A percentile compares a stretch with the other conserved stretches of the same genome.
Evolutionary conservation across 2,329 filamentous ascomycete species (phyloP).

Genomic region (Arthroderma uncinatum): DNA sequence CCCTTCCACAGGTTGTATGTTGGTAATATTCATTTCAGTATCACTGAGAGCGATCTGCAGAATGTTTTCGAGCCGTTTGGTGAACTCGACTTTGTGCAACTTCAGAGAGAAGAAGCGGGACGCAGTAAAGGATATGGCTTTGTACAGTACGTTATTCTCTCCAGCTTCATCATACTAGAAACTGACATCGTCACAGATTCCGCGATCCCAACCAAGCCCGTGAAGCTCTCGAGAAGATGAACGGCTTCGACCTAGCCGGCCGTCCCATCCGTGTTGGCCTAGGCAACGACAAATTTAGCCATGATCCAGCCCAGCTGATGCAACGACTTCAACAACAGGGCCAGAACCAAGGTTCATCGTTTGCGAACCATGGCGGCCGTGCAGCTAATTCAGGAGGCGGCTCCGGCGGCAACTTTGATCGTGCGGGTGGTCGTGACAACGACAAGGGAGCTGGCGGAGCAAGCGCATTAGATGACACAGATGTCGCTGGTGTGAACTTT

Average conservation of each 20-base stretch:
- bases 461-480: constrained; percentile 91
- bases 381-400: constrained; percentile 66
- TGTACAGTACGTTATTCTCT: constrained; percentile 67
- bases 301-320: constrained; percentile 75
- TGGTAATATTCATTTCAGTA: constrained; percentile 98
- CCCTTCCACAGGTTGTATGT: constrained; percentile 98
- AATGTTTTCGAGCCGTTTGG: constrained; percentile 97
- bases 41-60: constrained; percentile 89
- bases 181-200: constrained; percentile 48
- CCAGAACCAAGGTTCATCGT: constrained; percentile 70
- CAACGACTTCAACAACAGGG: constrained; percentile 81
- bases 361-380: constrained; percentile 80
- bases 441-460: constrained; percentile 81
- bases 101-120: constrained; percentile 89
- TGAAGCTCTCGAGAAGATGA: constrained; percentile 97
- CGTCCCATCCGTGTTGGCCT: constrained; percentile 96
- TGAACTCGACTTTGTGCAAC: constrained; percentile 91
- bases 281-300: constrained; percentile 99
- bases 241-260: constrained; percentile 94
- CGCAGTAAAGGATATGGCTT: constrained; percentile 94
- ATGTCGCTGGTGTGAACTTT: constrained; percentile 97
- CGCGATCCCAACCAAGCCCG: constrained; percentile 82
- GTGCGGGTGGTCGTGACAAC: constrained; percentile 75
- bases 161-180: background rate
- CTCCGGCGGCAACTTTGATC: constrained; percentile 66